Base-by-base conservation (phyloP, 2,329 filamentous ascomycete genomes). In the Juglanconis sp. region DNA sequence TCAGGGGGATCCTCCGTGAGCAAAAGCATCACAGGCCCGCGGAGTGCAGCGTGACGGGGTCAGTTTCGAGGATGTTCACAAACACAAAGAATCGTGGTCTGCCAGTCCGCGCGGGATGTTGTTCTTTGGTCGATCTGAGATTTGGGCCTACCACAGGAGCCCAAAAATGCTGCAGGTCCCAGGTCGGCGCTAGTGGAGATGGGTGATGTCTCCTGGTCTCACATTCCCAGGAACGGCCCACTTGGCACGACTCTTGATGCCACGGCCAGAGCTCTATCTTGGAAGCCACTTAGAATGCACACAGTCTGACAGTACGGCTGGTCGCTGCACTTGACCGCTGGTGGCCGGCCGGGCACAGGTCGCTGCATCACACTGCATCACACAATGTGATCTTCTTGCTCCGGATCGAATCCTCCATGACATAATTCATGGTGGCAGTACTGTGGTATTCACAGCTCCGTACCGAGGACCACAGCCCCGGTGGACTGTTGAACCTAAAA, bases 321-420 rank as follows among this genome's bases (percentile, higher is more conserved):
- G 24, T 24, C 24, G 5, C 53, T 32, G 17, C 11, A 17, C 10
- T 32, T 56, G n/a, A 17, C 36, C 53, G 34, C 4, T 15, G 32
- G 36, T 24, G 49, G 49, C 11, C 34, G 31, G 24, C 31, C 38
- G n/a, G 38, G 48, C 35, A 31, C 17, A 52, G 47, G 31, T 46
- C 32, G 31, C 48, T 57, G 6, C 15, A 52, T 59, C 24, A 24
- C 24, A 24, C 24, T 24, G 24, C 24, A 24, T 24, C 24, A 24
- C 24, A 24, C 24, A 24, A 24, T 24, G 24, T 56, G 53, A 54
- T 56, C 56, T 49, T 59, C 53, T 61, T 40, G 38, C 60, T 53
- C 56, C 52, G 56, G 52, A 59, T 46, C 34, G n/a, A 47, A 51
- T 56, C 10, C 38, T 35, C 38, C 56, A 36, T 56, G 56, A 56